Evolutionary conservation across 208 protist species (phyloP).

Genomic region (Leishmania aethiopica): DNA sequence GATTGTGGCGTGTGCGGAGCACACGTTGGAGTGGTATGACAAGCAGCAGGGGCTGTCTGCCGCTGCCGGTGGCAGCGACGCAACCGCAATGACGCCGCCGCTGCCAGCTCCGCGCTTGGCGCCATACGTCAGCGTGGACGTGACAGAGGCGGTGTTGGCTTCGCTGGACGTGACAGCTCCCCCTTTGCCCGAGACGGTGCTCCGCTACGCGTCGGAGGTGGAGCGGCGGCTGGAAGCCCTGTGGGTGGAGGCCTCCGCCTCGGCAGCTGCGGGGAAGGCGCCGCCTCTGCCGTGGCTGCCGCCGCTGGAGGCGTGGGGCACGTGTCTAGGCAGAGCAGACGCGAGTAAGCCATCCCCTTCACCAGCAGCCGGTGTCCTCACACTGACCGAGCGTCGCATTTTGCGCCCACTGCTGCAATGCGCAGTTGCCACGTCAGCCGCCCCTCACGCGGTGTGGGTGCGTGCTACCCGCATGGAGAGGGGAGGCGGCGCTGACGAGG

Average conservation of each 20-base stretch:
- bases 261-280: not conserved
- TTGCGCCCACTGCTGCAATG: slow-evolving; percentile 30
- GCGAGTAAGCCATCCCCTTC: not conserved
- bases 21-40: slow-evolving; percentile 27
- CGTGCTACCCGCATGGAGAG: not conserved
- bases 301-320: slow-evolving; percentile 4
- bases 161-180: slow-evolving; percentile 4
- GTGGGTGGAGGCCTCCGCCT: not conserved
- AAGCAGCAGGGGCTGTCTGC: not conserved
- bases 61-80: not conserved
- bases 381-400: slow-evolving; percentile 3
- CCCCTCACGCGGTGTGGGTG: slow-evolving; percentile 21
- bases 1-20: slow-evolving; percentile 19
- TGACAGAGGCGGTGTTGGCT: slow-evolving; percentile 23
- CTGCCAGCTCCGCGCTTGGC: not conserved
- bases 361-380: not conserved
- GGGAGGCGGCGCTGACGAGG: not conserved
- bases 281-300: slow-evolving; percentile 9
- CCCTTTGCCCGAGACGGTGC: slow-evolving; percentile 18
- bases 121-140: slow-evolving; percentile 19
- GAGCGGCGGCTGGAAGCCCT: slow-evolving; percentile 8
- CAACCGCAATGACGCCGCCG: not conserved
- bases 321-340: not conserved
- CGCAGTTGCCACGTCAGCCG: slow-evolving; percentile 19
- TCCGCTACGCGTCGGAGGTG: slow-evolving; percentile 14